Evolutionary conservation across 2,329 filamentous ascomycete genomes (phyloP).

Genomic region (Aspergillus fumigatiaffinis): DNA sequence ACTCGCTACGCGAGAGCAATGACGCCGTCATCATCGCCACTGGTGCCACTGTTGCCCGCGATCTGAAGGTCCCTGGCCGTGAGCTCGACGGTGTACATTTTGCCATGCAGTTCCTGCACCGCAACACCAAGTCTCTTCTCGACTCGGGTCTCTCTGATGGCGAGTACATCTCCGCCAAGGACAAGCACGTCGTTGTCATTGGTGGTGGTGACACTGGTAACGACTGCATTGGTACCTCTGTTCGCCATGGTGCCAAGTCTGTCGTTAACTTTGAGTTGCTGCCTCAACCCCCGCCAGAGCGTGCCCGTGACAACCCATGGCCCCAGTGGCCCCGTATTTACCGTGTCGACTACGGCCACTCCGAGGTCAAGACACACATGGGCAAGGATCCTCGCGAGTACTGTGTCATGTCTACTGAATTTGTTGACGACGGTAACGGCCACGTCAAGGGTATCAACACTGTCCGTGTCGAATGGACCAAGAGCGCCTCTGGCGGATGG

Average conservation of each 20-base stretch:
- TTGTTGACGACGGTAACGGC: conserved; percentile 82
- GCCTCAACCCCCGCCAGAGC: conserved; percentile 85
- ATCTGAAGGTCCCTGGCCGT: conserved; percentile 85
- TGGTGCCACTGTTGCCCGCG: conserved; percentile 87
- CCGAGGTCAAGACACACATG: conserved; percentile 92
- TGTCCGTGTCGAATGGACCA: conserved; percentile 92
- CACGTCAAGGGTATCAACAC: conserved; percentile 95
- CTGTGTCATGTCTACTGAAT: conserved; percentile 98
- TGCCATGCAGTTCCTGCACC: conserved; percentile 95
- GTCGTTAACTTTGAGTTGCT: conserved; percentile 96
- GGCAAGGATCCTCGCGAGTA: conserved; percentile 95
- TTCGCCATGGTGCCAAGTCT: conserved; percentile 91
- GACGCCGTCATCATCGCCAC: conserved; percentile 89
- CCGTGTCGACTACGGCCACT: conserved; percentile 96
- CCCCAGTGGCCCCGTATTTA: conserved; percentile 98
- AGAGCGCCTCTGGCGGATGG: conserved; percentile 83
- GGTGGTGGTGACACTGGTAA: conserved; percentile 97
- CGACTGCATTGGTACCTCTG: conserved; percentile 94
- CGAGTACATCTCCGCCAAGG: conserved; percentile 89
- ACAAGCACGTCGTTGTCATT: conserved; percentile 93
- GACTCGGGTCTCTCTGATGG: conserved; percentile 83
- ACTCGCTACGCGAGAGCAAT: conserved; percentile 67
- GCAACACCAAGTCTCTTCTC: conserved; percentile 95
- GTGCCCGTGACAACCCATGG: conserved; percentile 93
- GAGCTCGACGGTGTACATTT: conserved; percentile 88